Percentiles rank a stretch among this genome's conserved stretches.
Evolutionary conservation across 345 rosid species (phyloP).

Genomic region (Salix caprea): DNA sequence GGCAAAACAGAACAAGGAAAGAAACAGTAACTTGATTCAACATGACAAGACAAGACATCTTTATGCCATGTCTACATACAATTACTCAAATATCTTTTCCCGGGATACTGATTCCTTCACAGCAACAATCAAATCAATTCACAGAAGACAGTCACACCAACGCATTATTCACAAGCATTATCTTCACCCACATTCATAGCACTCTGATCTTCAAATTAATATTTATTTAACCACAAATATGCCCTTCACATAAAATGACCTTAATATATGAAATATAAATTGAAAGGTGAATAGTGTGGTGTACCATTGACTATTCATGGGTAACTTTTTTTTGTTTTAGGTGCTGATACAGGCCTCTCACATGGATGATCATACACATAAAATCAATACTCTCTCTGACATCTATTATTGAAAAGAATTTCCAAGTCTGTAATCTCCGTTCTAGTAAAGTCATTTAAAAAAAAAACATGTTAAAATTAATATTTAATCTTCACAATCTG

Average conservation of each 20-base stretch:
- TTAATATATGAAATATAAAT: not conserved
- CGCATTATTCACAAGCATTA: not conserved
- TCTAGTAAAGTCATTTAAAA: not conserved
- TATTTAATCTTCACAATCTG: not conserved
- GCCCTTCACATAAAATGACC: not conserved
- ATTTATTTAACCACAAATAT: not conserved
- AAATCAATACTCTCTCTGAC: not conserved
- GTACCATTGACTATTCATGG: not conserved
- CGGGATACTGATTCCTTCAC: conserved; percentile 29
- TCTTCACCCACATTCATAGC: not conserved
- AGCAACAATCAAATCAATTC: conserved; percentile 32
- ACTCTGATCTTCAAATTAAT: not conserved
- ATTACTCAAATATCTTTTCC: conserved; percentile 26
- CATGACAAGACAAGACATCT: conserved; percentile 49
- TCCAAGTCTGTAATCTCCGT: not conserved
- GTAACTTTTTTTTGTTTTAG: not conserved
- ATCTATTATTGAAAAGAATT: not conserved
- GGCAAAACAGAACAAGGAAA: conserved; percentile 16
- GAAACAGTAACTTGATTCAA: conserved; percentile 40
- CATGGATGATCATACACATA: not conserved
- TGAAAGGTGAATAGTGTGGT: not conserved
- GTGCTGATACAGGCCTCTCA: not conserved
- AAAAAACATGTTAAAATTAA: not conserved
- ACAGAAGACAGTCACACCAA: not conserved
- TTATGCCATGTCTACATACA: conserved; percentile 18